Conservation (phyloP, 345 rosid genomes). For the thale cress (Arabidopsis thaliana) region TAIR10.1 NC_003071.7:6615501-6616000, state of each 20-base stretch:
- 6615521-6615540: too few species aligned
- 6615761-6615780: constrained; percentile 31
- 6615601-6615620: background rate
- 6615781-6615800: constrained; percentile 28
- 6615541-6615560: background rate
- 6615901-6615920: constrained; percentile 28
- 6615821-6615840: constrained; percentile 30
- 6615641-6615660: background rate
- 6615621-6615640: background rate
- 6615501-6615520: background rate
- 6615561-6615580: background rate
- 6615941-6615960: constrained; percentile 30
- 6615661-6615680: background rate
- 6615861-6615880: constrained; percentile 14
- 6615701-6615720: background rate
- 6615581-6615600: background rate
- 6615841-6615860: constrained; percentile 32
- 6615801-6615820: constrained; percentile 34
- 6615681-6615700: background rate
- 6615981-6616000: constrained; percentile 82
- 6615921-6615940: constrained; percentile 43
- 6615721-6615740: constrained; percentile 9
- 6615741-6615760: constrained; percentile 2
- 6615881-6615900: constrained; percentile 25
- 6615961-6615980: constrained; percentile 46